phyloP scores from a whole-genome alignment of 2,329 filamentous ascomycete species.

The Diaporthe sp. region DNA sequence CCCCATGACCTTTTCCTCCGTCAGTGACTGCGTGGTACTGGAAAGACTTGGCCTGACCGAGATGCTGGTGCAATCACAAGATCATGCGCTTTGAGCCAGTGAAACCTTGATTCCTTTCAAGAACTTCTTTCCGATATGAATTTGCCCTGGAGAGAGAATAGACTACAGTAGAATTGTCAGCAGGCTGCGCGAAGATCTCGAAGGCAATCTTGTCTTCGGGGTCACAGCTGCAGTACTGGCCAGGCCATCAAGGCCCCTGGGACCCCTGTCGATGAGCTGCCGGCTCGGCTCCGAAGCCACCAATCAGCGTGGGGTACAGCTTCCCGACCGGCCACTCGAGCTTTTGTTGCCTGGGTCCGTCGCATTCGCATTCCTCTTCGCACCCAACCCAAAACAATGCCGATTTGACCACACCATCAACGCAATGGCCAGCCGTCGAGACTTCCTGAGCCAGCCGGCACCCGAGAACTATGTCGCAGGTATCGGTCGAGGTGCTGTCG shows the following conservation, averaged over 20 bases:
- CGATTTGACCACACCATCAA: conserved; percentile 11
- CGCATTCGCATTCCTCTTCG: conserved; percentile 2
- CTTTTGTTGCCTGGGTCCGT: conserved; percentile 17
- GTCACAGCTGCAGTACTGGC: background rate
- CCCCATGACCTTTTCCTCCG: background rate
- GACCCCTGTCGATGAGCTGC: background rate
- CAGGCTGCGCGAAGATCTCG: background rate
- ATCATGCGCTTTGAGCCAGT: background rate
- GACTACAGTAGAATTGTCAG: background rate
- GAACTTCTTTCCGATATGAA: background rate
- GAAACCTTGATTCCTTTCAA: background rate
- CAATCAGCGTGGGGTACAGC: background rate
- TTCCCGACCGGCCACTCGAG: background rate
- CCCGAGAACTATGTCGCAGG: conserved; percentile 94
- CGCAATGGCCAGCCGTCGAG: conserved; percentile 74
- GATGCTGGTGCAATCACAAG: background rate
- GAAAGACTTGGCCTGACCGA: background rate
- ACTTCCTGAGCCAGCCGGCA: conserved; percentile 90
- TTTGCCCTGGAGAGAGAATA: background rate
- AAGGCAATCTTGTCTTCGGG: background rate
- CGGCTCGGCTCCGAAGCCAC: background rate
- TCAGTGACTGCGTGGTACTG: background rate
- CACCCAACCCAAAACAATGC: background rate
- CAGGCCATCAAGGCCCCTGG: background rate
- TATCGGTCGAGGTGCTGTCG: conserved; percentile 96